Base-by-base conservation (phyloP, 441 rosid species). In the Populus hybrid region DNA sequence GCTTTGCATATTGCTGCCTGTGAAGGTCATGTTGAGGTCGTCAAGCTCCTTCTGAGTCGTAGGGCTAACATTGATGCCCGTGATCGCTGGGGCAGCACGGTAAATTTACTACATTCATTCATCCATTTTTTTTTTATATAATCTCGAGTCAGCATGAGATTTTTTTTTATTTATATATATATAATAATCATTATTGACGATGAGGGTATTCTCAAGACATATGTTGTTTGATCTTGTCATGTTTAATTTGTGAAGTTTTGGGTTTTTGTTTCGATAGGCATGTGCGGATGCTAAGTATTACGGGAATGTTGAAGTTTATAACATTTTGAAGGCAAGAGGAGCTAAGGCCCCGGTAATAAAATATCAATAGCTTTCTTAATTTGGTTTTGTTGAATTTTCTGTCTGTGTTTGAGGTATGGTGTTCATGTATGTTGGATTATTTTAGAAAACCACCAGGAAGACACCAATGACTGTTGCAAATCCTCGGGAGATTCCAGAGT, bases 61-160 rank as follows among this genome's bases (percentile, higher is more conserved):
- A 88, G 70, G 74, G 98, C 97, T n/a, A 95, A 93, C 67, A 91
- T 95, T 14, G 98, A 95, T 76, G 92, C 98, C 57, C 98, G 98
- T 57, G 99, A 93, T 84, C 99, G 99, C 14, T 95, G 99, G 99
- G 99, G 99, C 23, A 95, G 99, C 83, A 95, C 99, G 91, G 99
- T 95, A 78, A 70, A 61, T 46, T 46, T 14, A 46, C 57, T 46
- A 0, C 20, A 46, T 46, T 14, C 20, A 46, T 14, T 4, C 57
- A 46, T 46, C 20, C 5, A 4, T 46, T 14, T 46, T 40, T 46
- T 4, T 46, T 14, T 1, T 26, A 1, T 26, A 46, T 46, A 12
- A 14, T 24, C 2, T 21, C 14, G 10, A 57, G 20, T 14, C 63
- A 57, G 32, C 4, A 46, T 46, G 57, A 1, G 20, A 46, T 46